Evolutionary conservation across 768 basidiomycete genomes (phyloP).

Genomic region (Russula earlei): DNA sequence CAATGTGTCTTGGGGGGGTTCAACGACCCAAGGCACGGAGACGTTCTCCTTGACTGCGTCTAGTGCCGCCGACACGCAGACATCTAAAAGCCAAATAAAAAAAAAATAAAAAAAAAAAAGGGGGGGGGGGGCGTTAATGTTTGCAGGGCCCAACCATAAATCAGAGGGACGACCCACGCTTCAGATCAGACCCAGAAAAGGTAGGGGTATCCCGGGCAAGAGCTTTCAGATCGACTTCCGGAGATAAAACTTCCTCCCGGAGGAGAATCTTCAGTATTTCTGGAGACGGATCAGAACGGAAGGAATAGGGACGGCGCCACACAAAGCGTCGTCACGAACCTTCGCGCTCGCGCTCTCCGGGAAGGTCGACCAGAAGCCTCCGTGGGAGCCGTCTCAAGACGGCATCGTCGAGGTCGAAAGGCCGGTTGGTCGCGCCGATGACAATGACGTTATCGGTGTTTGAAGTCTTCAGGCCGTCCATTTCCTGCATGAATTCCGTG

Average conservation of each 20-base stretch:
- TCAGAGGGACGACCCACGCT: slow-evolving; percentile 48
- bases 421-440: slow-evolving; percentile 90
- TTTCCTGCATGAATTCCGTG: slow-evolving; percentile 93
- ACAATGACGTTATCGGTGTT: slow-evolving; percentile 77
- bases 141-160: neutral
- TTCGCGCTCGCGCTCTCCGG: slow-evolving; percentile 75
- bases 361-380: slow-evolving; percentile 79
- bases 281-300: slow-evolving; percentile 25
- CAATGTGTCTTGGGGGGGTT: neutral
- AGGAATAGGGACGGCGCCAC: neutral
- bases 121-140: neutral
- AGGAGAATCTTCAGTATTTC: slow-evolving; percentile 84
- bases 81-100: slow-evolving; percentile 38
- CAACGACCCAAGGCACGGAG: slow-evolving; percentile 61
- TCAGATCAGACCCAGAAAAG: slow-evolving; percentile 92
- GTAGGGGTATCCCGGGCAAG: slow-evolving; percentile 68
- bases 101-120: neutral
- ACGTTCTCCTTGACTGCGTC: slow-evolving; percentile 85
- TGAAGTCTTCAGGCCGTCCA: slow-evolving; percentile 84
- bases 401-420: slow-evolving; percentile 87
- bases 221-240: slow-evolving; percentile 49
- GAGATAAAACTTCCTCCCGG: slow-evolving; percentile 62
- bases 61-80: slow-evolving; percentile 87
- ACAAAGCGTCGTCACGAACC: slow-evolving; percentile 38
- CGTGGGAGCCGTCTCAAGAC: slow-evolving; percentile 83